These are phyloP conservation scores for Candida anglica DNA, from an alignment of 805 yeast genomes.

Conservation along the genomic window DNA sequence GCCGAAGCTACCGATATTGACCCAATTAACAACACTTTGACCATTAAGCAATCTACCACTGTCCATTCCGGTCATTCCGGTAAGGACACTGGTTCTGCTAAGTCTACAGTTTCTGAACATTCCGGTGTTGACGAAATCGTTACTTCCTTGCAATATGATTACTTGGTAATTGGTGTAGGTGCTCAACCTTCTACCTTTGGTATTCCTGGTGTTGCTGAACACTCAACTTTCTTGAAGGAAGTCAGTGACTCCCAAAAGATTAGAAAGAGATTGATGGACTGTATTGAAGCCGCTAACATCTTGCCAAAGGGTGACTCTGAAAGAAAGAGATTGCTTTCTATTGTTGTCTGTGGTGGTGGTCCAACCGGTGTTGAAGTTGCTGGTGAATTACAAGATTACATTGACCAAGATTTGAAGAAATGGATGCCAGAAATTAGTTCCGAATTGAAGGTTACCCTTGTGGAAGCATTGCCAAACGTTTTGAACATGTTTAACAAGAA, in stretches of 20 bases:
- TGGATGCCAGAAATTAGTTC: conserved; percentile 84
- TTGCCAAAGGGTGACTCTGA: conserved; percentile 73
- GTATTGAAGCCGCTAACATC: conserved; percentile 83
- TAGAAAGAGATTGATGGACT: conserved; percentile 77
- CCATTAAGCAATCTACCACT: conserved; percentile 57
- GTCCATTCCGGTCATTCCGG: conserved; percentile 55
- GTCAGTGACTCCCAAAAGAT: conserved; percentile 83
- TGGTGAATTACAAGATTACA: conserved; percentile 92
- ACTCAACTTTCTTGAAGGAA: conserved; percentile 87
- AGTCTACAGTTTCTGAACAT: conserved; percentile 36
- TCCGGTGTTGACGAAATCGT: conserved; percentile 41
- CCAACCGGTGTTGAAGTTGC: conserved; percentile 99
- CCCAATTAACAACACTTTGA: conserved; percentile 60
- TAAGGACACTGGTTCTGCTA: conserved; percentile 41
- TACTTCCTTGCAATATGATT: conserved; percentile 62
- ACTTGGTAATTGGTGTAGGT: conserved; percentile 89
- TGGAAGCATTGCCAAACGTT: conserved; percentile 90
- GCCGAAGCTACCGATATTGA: conserved; percentile 88
- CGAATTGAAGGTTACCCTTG: conserved; percentile 78
- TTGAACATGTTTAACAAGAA: conserved; percentile 69
- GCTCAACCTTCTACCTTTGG: conserved; percentile 94
- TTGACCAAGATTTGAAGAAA: conserved; percentile 82
- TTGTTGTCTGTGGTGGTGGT: conserved; percentile 97
- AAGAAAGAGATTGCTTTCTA: conserved; percentile 77
- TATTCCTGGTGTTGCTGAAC: conserved; percentile 87